Conservation (phyloP, 2,329 filamentous ascomycete species). For the Hypoxylon rubiginosum region DNA sequence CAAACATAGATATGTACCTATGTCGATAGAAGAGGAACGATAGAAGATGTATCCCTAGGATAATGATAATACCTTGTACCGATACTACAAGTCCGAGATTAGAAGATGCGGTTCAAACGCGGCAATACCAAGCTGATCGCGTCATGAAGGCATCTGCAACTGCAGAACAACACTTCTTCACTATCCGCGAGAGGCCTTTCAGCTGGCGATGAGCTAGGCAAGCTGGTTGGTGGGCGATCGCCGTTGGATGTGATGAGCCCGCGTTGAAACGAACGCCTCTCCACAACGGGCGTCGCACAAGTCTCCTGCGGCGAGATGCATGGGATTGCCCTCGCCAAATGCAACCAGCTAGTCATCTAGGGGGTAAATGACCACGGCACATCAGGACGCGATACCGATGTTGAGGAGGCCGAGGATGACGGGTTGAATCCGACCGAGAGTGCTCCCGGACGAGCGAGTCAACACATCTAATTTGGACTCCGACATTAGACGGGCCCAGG, state of each 20-base stretch:
- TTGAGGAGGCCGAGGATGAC: conserved; percentile 62
- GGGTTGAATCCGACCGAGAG: conserved; percentile 74
- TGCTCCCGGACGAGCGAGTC: conserved; percentile 70
- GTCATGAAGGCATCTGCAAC: too few relatives aligned
- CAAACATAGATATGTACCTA: too few relatives aligned
- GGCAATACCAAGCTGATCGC: too few relatives aligned
- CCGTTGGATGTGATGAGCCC: conserved; percentile 81
- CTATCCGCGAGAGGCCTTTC: too few relatives aligned
- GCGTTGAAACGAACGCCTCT: conserved; percentile 74
- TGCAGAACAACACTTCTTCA: too few relatives aligned
- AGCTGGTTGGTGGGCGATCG: conserved; percentile 70
- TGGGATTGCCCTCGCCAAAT: conserved; percentile 78
- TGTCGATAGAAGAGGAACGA: too few relatives aligned
- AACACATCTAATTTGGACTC: conserved; percentile 58
- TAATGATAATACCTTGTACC: too few relatives aligned
- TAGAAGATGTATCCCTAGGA: too few relatives aligned
- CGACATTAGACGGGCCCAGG: conserved; percentile 63
- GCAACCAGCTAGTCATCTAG: conserved; percentile 88
- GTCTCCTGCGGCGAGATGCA: conserved; percentile 88
- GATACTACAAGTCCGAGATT: too few relatives aligned
- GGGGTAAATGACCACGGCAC: conserved; percentile 89
- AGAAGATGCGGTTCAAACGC: too few relatives aligned
- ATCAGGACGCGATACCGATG: conserved; percentile 78
- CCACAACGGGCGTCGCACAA: conserved; percentile 76
- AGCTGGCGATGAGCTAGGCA: too few relatives aligned